Evolutionary conservation across 1,284 basidiomycete genomes (phyloP).

Genomic region (Cryptococcus amylolentus): DNA sequence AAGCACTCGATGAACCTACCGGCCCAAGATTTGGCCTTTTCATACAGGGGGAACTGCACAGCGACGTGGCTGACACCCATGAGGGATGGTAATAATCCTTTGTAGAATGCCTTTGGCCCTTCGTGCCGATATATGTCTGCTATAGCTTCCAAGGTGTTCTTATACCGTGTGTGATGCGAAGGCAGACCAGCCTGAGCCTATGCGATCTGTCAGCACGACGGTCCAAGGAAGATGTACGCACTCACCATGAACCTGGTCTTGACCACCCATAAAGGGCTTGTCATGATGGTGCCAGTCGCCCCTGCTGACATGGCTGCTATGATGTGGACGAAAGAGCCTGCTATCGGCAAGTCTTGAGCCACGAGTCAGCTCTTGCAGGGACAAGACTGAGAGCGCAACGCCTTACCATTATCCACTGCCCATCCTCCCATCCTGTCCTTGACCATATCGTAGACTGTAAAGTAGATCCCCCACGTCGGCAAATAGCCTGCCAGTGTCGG

Average conservation of each 20-base stretch:
- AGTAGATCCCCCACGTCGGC: constrained; percentile 97
- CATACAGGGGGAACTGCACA: constrained; percentile 94
- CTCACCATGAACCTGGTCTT: constrained; percentile 95
- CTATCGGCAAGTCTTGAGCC: constrained; percentile 18
- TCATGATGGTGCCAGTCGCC: constrained; percentile 80
- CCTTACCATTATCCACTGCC: constrained; percentile 34
- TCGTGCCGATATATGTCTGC: constrained; percentile 79
- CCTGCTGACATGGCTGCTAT: constrained; percentile 90
- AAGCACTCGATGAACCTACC: constrained; percentile 56
- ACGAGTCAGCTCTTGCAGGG: background rate
- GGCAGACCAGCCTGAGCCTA: constrained; percentile 57
- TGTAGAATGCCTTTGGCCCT: constrained; percentile 81
- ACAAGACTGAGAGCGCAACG: background rate
- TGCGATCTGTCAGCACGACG: background rate
- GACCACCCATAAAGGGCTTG: constrained; percentile 94
- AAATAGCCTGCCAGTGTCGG: constrained; percentile 94
- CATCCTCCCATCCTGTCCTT: constrained; percentile 71
- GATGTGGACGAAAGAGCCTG: constrained; percentile 61
- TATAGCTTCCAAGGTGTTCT: constrained; percentile 82
- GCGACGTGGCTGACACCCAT: constrained; percentile 88
- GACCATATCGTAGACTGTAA: constrained; percentile 92
- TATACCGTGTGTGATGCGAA: constrained; percentile 68
- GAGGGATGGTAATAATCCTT: constrained; percentile 80
- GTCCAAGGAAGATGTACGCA: constrained; percentile 12
- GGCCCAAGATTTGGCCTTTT: constrained; percentile 76